These are phyloP conservation scores for Handroanthus guayacan DNA, from an alignment of 257 asterid species.

Conservation along the genomic window DNA sequence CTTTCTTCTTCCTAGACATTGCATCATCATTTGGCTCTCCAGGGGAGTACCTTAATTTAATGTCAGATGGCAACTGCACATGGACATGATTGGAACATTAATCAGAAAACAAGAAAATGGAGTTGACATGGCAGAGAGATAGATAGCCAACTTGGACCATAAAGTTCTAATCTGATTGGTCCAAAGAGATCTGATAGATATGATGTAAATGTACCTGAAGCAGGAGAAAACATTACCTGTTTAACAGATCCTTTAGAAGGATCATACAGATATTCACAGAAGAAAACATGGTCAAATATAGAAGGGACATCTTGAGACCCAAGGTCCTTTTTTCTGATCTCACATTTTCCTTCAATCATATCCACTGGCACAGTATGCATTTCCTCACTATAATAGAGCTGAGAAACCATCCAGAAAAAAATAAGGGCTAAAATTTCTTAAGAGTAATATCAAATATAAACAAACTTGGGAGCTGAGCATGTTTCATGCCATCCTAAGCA, in stretches of 20 bases:
- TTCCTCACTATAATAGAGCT: slow-evolving; percentile 91
- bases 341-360: slow-evolving; percentile 81
- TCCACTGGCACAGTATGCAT: slow-evolving; percentile 62
- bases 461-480: not conserved
- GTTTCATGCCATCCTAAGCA: not conserved
- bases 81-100: slow-evolving; percentile 34
- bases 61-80: slow-evolving; percentile 79
- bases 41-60: slow-evolving; percentile 62
- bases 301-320: slow-evolving; percentile 70
- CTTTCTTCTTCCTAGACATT: slow-evolving; percentile 66
- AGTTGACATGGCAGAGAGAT: slow-evolving; percentile 9
- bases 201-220: not conserved
- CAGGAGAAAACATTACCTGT: slow-evolving; percentile 54
- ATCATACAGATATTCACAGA: slow-evolving; percentile 80
- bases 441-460: slow-evolving; percentile 18
- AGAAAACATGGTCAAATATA: slow-evolving; percentile 80
- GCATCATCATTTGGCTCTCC: slow-evolving; percentile 50
- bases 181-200: slow-evolving; percentile 11
- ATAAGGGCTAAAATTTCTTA: slow-evolving; percentile 16
- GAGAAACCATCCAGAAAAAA: slow-evolving; percentile 42
- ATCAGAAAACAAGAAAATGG: slow-evolving; percentile 33
- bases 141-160: slow-evolving; percentile 18
- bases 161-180: not conserved
- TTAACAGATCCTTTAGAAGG: slow-evolving; percentile 82
- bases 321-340: slow-evolving; percentile 77